Evolutionary conservation across 352 stramenopile species (phyloP), one percentile per base, ranked within the genome.

Genomic region (Halophytophthora batemanensis): DNA sequence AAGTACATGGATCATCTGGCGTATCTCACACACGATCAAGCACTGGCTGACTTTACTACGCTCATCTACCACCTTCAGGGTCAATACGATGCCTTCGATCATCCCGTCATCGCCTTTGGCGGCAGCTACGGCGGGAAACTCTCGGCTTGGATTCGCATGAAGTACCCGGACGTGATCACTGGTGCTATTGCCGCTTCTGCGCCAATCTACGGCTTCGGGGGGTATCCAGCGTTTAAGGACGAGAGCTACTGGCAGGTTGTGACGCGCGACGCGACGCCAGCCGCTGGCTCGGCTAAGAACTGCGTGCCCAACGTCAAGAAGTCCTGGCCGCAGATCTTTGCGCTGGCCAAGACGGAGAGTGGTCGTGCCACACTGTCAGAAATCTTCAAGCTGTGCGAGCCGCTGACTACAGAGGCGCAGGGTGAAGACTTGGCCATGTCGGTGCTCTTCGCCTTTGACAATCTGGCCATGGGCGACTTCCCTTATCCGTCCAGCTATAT

Each of bases 71-170:
- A 77, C 41, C 53, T 98, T 18, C 86, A 96, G 55, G 50, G 61
- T 18, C 71, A 95, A 18, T 79, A 87, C 63, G 63, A 77, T 13
- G 82, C 84, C 17, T 53, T 77, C 6, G 59, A 82, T 45, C 80
- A 91, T 53, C 72, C 93, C 0, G 87, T 98, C 25, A 96, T 99
- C 45, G 84, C 80, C 0, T 98, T 98, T 68, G 95, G 95, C 29
- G 95, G 95, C n/a, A 94, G 71, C 52, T 98, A 98, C 59, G 93
- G 95, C 21, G 96, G 96, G 6, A 98, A 98, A 95, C 74, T 99
- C 7, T 87, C 87, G 12, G 73, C 86, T 23, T 98, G 93, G 87
- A 86, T 97, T 53, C 85, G 95, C n/a, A 94, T 98, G 64, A 97
- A 98, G 73, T 98, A 99, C 66, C 94, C 96, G 10, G 64, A 81